Base-by-base conservation (phyloP, 1,139 yeast genomes). In the Kodamaea suecica region DNA sequence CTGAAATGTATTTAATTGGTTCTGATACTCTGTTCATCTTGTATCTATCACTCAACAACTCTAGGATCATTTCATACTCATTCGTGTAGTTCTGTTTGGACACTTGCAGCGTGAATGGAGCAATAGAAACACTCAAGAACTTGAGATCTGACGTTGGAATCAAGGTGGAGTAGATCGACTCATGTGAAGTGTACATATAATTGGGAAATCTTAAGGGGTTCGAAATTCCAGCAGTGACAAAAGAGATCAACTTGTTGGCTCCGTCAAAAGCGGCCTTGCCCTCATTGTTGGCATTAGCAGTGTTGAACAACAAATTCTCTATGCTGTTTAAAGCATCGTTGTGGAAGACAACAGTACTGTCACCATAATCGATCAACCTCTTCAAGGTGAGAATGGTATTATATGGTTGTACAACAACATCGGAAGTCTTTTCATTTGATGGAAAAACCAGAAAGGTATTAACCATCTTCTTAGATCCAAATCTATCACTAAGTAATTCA, bases 371-470 rank as follows among this genome's bases (percentile, higher is more conserved):
- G 4, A 87, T 84, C 40, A 92, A 70, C 47, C 97, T 65, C 51
- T 81, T 79, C 44, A 94, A 66, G 0, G 98, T 83, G 37, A 92
- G 62, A 17, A 94, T 70, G 0, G 95, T 82, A 57, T 92, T 92
- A 61, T 92, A 92, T 0, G 98, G 98, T 55, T 92, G 97, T 2
- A 92, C 97, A 16, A 94, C 98, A 21, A 92, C 97, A 51, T 92
- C 98, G 2, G 95, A 83, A 0, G 87, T 82, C 31, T 63, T 65
- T 35, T 82, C 86, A 38, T 79, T 82, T 32, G 78, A 74, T 1
- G 96, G 96, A 53, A 92, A 90, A 1, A 92, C 83, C 35, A 92
- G 84, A 49, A 84, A 85, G 0, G 98, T 88, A 38, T 85, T 86
- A 11, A 86, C 70, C 33, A 92, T 61, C 53, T 88, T 90, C 55